Conservation (phyloP, 176 grass and related monocot genomes). For the Aegilops tauschii region DNA sequence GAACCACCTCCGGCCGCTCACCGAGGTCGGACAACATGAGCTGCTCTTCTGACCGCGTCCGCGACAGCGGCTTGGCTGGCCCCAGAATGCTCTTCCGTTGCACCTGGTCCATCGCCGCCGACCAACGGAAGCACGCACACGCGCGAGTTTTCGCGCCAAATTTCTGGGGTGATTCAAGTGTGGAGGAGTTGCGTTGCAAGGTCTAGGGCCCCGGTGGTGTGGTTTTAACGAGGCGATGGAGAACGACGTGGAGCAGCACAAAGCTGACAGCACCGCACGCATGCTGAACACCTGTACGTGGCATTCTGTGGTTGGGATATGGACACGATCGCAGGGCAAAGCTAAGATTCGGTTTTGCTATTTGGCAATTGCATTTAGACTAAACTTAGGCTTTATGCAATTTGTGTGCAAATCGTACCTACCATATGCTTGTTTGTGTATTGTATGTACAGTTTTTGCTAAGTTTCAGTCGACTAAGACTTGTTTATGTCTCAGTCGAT, state of each 20-base stretch:
- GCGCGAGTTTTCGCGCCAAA: neutral
- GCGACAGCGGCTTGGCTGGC: neutral
- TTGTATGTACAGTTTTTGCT: too few species aligned
- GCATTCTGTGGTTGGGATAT: neutral
- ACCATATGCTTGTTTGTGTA: too few species aligned
- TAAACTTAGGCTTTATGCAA: too few species aligned
- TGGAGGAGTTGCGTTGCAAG: neutral
- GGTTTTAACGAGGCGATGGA: neutral
- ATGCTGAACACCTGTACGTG: neutral
- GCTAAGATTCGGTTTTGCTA: too few species aligned
- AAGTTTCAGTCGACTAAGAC: too few species aligned
- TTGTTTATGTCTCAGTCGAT: too few species aligned
- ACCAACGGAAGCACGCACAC: neutral
- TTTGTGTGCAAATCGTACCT: too few species aligned
- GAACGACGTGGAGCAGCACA: slow-evolving; percentile 37
- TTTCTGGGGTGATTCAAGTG: neutral
- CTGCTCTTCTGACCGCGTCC: slow-evolving; percentile 10
- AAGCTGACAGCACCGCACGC: neutral
- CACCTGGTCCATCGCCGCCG: slow-evolving; percentile 23
- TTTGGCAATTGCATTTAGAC: too few species aligned
- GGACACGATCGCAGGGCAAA: neutral
- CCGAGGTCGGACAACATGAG: slow-evolving; percentile 6
- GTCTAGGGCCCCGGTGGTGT: neutral
- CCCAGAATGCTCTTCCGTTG: slow-evolving; percentile 25
- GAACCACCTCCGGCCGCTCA: slow-evolving; percentile 45